Conservation (phyloP, 192 early-diverging fungal genomes). For the Chytriomyces confervae region DNA sequence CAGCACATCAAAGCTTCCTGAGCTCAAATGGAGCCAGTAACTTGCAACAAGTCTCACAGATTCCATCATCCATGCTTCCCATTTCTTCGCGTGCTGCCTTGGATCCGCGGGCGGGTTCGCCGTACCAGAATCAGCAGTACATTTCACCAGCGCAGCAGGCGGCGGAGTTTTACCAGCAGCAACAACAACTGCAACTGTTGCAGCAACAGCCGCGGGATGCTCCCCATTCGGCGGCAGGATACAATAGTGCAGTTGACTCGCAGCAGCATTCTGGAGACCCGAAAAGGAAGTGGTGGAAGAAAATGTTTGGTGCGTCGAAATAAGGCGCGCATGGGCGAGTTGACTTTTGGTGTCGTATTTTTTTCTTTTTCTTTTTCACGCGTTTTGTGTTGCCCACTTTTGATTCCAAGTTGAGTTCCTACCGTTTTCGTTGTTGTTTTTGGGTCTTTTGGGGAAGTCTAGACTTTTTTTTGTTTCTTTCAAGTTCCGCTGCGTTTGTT, state of each 20-base stretch:
- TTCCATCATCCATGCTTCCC: not conserved
- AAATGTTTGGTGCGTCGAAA: slow-evolving; percentile 23
- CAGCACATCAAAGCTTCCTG: slow-evolving; percentile 9
- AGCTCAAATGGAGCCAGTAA: not conserved
- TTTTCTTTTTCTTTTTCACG: slow-evolving; percentile 11
- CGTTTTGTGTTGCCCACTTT: not conserved
- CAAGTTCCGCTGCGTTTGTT: not conserved
- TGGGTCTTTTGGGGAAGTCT: not conserved
- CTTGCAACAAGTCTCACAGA: slow-evolving; percentile 15
- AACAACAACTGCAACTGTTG: not conserved
- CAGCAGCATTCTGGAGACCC: not conserved
- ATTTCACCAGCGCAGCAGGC: not conserved
- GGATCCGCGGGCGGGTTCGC: slow-evolving; percentile 8
- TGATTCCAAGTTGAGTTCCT: not conserved
- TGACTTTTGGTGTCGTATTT: not conserved
- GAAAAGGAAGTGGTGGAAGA: slow-evolving; percentile 39
- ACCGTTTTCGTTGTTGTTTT: not conserved
- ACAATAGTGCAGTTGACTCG: not conserved
- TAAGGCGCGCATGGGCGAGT: not conserved
- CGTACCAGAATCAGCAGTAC: not conserved
- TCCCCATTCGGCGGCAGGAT: too few relatives aligned
- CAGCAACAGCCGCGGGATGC: too few relatives aligned
- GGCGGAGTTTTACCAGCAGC: slow-evolving; percentile 1
- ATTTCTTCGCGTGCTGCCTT: slow-evolving; percentile 6
- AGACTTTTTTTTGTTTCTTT: not conserved